Percentiles rank a stretch among this genome's conserved stretches.
These are phyloP conservation scores for Cornus florida DNA, from an alignment of 148 eudicot genomes.

Conservation along the genomic window DNA sequence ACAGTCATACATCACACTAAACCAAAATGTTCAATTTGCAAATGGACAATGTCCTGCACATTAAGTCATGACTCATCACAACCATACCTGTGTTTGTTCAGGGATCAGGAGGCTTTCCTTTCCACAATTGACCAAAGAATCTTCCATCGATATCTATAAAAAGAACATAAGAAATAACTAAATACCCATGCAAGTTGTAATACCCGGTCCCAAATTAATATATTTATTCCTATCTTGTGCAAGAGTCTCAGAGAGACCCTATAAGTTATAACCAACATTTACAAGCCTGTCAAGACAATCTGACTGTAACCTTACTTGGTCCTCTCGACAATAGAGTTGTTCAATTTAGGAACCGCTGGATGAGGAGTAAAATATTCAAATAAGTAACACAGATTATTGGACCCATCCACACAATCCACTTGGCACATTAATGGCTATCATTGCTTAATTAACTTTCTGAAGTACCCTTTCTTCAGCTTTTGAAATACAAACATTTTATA, in stretches of 20 bases:
- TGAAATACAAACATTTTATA: neutral
- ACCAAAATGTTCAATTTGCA: neutral
- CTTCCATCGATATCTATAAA: conserved; percentile 46
- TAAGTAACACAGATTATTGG: neutral
- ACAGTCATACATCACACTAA: neutral
- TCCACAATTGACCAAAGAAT: conserved; percentile 43
- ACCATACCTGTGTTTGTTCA: conserved; percentile 40
- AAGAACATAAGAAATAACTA: neutral
- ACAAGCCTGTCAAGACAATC: neutral
- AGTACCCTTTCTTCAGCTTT: neutral
- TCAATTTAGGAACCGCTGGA: neutral
- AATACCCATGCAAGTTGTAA: neutral
- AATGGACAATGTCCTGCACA: neutral
- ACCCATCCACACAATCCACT: neutral
- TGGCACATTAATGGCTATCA: neutral
- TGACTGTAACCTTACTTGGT: neutral
- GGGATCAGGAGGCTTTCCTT: conserved; percentile 71
- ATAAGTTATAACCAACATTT: neutral
- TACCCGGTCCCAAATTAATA: neutral
- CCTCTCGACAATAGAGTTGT: neutral
- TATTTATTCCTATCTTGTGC: neutral
- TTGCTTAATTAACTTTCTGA: neutral
- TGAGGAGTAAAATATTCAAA: neutral
- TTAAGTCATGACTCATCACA: neutral
- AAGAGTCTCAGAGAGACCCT: neutral